Conservation (phyloP, 176 grass and related monocot species). For the Tillandsia leiboldiana region DNA sequence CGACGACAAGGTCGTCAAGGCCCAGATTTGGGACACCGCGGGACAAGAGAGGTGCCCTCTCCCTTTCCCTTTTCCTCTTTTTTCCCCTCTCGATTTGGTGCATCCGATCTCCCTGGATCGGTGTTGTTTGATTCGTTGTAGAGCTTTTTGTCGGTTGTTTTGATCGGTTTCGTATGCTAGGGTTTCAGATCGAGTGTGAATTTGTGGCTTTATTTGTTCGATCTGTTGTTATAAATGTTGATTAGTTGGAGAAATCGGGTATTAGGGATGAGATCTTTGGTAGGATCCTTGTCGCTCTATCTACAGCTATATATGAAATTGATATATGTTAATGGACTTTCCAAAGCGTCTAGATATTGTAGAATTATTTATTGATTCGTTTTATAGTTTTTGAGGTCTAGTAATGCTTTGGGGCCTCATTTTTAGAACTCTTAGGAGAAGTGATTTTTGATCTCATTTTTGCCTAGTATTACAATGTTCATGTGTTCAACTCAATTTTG, state of each 20-base stretch:
- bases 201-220: background rate
- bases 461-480: background rate
- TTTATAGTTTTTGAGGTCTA: background rate
- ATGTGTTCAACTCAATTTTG: too few relatives aligned
- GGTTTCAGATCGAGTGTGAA: background rate
- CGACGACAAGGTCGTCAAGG: constrained; percentile 10
- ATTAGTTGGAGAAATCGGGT: background rate
- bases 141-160: background rate
- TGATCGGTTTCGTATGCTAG: background rate
- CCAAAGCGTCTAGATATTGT: background rate
- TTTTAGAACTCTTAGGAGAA: background rate
- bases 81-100: background rate
- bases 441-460: background rate
- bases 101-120: background rate
- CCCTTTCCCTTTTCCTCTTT: background rate
- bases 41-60: background rate
- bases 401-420: background rate
- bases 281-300: too few relatives aligned
- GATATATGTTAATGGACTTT: background rate
- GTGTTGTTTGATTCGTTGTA: background rate
- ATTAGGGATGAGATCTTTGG: background rate
- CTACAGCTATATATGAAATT: too few relatives aligned
- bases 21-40: constrained; percentile 12
- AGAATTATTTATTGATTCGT: background rate
- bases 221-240: background rate